Evolutionary conservation across 257 asterid species (phyloP).

Genomic region (Linaria vulgaris): DNA sequence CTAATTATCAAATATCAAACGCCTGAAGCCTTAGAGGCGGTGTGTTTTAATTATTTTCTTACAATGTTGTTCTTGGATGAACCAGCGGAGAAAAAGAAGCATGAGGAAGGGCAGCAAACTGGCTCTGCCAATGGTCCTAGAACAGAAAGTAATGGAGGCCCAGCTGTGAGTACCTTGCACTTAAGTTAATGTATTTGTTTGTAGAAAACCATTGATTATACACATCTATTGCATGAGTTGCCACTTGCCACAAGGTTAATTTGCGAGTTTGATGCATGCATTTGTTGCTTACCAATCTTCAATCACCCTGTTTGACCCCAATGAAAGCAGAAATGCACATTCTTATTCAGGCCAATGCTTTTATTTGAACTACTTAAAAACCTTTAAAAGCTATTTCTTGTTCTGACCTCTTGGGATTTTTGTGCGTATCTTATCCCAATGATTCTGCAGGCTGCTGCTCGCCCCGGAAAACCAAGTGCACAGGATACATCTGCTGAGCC

Average conservation of each 20-base stretch:
- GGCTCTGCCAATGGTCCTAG: constrained; percentile 64
- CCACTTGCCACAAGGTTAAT: background rate
- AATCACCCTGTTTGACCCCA: too few relatives aligned
- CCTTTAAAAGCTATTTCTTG: background rate
- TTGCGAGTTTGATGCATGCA: background rate
- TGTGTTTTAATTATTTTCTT: constrained; percentile 16
- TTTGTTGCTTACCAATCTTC: too few relatives aligned
- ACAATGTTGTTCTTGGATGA: constrained; percentile 18
- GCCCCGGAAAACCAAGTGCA: constrained; percentile 53
- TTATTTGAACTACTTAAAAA: too few relatives aligned
- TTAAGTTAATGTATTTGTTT: constrained; percentile 18
- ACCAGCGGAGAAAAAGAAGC: constrained; percentile 75
- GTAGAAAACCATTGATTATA: background rate
- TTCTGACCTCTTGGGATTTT: background rate
- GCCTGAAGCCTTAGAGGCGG: constrained; percentile 2
- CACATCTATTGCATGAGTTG: background rate
- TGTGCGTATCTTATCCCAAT: background rate
- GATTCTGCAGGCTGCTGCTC: constrained; percentile 58
- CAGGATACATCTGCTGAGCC: constrained; percentile 73
- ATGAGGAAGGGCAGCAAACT: constrained; percentile 65
- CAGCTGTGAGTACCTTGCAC: constrained; percentile 66
- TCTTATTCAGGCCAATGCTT: too few relatives aligned
- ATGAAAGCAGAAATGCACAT: too few relatives aligned
- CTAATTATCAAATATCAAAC: background rate
- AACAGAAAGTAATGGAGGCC: constrained; percentile 74